These are phyloP conservation scores for Dendrobium nobile DNA, from an alignment of 106 monocot species.

Conservation along the genomic window DNA sequence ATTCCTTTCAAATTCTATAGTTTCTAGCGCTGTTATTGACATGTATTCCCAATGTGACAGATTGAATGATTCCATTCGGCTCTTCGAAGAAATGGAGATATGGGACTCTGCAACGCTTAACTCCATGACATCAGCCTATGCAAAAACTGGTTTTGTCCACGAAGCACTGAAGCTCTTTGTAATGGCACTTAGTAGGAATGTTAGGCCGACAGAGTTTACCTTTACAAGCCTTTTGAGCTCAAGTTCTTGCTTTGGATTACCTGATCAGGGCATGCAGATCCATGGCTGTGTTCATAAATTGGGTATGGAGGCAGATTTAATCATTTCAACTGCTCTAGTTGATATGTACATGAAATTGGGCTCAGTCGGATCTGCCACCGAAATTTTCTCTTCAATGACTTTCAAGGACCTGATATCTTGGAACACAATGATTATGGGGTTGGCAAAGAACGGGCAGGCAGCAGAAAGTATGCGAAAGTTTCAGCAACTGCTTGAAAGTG, in stretches of 20 bases:
- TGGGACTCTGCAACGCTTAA: conserved; percentile 51
- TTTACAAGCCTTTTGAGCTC: conserved; percentile 52
- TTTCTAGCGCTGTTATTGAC: conserved; percentile 78
- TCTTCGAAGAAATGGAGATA: conserved; percentile 32
- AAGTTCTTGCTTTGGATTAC: conserved; percentile 32
- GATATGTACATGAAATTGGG: conserved; percentile 65
- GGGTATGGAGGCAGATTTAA: conserved; percentile 38
- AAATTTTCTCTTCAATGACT: conserved; percentile 36
- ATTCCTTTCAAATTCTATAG: conserved; percentile 57
- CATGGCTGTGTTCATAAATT: conserved; percentile 49
- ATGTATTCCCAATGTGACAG: conserved; percentile 88
- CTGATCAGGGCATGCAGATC: conserved; percentile 39
- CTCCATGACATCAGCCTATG: conserved; percentile 47
- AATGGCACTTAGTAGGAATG: conserved; percentile 14
- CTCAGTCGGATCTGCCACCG: conserved; percentile 24
- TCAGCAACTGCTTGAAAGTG: conserved; percentile 19
- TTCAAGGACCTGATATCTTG: conserved; percentile 47
- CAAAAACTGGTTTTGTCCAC: conserved; percentile 18
- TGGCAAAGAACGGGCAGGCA: conserved; percentile 46
- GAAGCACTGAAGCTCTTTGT: conserved; percentile 45
- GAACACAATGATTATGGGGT: conserved; percentile 67
- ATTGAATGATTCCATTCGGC: conserved; percentile 40
- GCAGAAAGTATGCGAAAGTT: conserved; percentile 45
- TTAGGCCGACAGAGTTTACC: conserved; percentile 65
- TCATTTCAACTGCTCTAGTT: conserved; percentile 52